These are phyloP conservation scores for Penicillium robsamsonii DNA, from an alignment of 495 filamentous ascomycete species.

Conservation along the genomic window DNA sequence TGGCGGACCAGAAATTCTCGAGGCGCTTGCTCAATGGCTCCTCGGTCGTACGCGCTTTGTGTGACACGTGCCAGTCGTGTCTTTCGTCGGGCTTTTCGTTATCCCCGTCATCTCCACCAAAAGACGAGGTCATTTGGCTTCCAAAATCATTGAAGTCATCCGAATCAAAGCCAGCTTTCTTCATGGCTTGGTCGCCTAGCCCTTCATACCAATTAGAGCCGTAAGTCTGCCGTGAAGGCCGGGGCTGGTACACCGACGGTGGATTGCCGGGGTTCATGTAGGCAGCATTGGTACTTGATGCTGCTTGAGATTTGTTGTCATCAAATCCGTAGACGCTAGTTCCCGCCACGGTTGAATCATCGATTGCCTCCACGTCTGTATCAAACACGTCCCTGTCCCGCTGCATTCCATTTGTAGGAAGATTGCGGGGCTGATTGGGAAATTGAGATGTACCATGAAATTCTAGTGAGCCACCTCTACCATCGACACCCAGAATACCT, in stretches of 20 bases:
- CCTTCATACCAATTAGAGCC: constrained; percentile 40
- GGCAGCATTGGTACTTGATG: constrained; percentile 21
- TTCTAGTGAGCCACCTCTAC: constrained; percentile 11
- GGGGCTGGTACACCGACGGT: constrained; percentile 30
- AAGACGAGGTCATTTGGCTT: constrained; percentile 36
- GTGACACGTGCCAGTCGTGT: constrained; percentile 30
- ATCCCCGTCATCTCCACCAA: constrained; percentile 37
- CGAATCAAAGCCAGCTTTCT: constrained; percentile 37
- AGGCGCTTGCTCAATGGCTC: constrained; percentile 44
- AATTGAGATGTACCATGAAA: constrained; percentile 21
- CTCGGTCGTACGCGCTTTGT: constrained; percentile 30
- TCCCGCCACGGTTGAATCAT: constrained; percentile 47
- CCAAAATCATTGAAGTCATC: constrained; percentile 34
- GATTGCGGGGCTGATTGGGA: constrained; percentile 15
- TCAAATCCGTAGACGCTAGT: constrained; percentile 41
- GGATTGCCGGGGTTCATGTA: constrained; percentile 18
- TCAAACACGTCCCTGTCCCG: constrained; percentile 44
- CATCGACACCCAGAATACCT: constrained; percentile 17
- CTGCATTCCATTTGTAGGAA: constrained; percentile 20
- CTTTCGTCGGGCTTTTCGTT: constrained; percentile 25
- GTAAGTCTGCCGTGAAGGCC: constrained; percentile 24
- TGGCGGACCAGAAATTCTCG: constrained; percentile 43
- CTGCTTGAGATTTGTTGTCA: constrained; percentile 31
- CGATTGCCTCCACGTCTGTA: constrained; percentile 46
- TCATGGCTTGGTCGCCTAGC: constrained; percentile 38